phyloP scores from a whole-genome alignment of 129 eudicot genomes.

The Centrapalus pauciflorus region DNA sequence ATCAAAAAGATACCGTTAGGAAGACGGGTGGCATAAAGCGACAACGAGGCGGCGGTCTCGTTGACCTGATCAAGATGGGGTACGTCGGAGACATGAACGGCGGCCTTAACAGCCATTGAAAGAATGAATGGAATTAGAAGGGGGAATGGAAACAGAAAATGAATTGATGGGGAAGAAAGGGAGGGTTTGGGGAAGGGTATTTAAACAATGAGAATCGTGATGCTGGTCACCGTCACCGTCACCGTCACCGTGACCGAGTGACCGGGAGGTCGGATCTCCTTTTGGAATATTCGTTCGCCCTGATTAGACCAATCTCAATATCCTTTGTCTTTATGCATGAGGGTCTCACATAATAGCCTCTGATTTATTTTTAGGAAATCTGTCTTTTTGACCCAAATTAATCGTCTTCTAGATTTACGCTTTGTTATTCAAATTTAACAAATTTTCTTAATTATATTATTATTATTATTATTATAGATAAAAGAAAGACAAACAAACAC shows the following conservation, averaged over 20 bases:
- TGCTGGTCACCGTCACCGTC: constrained; percentile 25
- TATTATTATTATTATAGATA: too few species aligned
- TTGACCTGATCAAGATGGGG: constrained; percentile 72
- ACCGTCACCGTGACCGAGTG: constrained; percentile 24
- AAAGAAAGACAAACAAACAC: too few species aligned
- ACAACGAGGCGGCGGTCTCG: constrained; percentile 37
- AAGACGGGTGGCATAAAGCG: constrained; percentile 43
- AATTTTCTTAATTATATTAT: too few species aligned
- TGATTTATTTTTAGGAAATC: constrained; percentile 11
- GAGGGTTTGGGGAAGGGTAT: constrained; percentile 28
- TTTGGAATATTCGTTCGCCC: constrained; percentile 35
- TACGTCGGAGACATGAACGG: constrained; percentile 78
- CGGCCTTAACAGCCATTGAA: constrained; percentile 74
- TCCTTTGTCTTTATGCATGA: neutral
- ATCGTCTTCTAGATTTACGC: constrained; percentile 7
- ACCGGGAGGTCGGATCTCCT: constrained; percentile 25
- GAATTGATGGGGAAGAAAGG: constrained; percentile 4
- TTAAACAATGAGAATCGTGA: constrained; percentile 13
- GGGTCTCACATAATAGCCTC: neutral
- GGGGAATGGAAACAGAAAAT: neutral
- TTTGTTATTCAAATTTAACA: too few species aligned
- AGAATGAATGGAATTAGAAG: neutral
- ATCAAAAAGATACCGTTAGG: constrained; percentile 34
- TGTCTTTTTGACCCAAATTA: constrained; percentile 4
- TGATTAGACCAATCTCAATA: neutral